Base-by-base conservation (phyloP, 2,329 filamentous ascomycete genomes). In the Diaporthe vaccinii region DNA sequence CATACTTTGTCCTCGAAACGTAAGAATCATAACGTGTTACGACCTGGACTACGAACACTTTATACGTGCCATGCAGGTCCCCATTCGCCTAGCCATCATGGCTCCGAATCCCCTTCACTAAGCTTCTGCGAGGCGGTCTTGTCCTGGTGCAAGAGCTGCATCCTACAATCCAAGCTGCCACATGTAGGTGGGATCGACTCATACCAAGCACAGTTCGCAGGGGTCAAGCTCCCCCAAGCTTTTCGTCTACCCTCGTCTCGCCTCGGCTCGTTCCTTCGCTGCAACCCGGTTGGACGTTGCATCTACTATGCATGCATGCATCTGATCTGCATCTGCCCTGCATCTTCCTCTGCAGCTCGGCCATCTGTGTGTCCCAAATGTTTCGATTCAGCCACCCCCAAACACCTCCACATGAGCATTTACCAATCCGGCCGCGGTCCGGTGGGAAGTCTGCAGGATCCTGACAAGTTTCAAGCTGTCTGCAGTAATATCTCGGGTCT, bases 251-350 rank as follows among this genome's bases (percentile, higher is more conserved):
- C 7, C 39, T 65, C 69, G 61, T 65, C 71, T 72, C 69, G 69
- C 57, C 71, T 72, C 75, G 75, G 75, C 72, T 74, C 75, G 75
- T 74, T 59, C 72, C 67, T 67, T 67, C 25, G 25, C 28, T 67
- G 67, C 49, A 72, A 58, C 41, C 31, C 51, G 28, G 51, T 58
- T 10, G 57, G 67, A 17, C 44, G 44, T 20, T 49, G 44, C 44
- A 49, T 49, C 20, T 25, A 20, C 15, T 4, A 0, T 65, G 61
- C 61, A 44, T 44, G 8, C 1, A 0, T 65, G 61, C 61, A 44
- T 44, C 14, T 44, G 36, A 4, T 5, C 6, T 69, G 31, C 46
- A 39, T 25, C 9, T 62, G 22, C 36, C 36, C 36, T 65, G 59
- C 39, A 31, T 14, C 3, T 9, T 22, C 5, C 17, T n/a, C 57